These are phyloP conservation scores for Cynanchum wilfordii DNA, from an alignment of 257 asterid species.

Conservation along the genomic window DNA sequence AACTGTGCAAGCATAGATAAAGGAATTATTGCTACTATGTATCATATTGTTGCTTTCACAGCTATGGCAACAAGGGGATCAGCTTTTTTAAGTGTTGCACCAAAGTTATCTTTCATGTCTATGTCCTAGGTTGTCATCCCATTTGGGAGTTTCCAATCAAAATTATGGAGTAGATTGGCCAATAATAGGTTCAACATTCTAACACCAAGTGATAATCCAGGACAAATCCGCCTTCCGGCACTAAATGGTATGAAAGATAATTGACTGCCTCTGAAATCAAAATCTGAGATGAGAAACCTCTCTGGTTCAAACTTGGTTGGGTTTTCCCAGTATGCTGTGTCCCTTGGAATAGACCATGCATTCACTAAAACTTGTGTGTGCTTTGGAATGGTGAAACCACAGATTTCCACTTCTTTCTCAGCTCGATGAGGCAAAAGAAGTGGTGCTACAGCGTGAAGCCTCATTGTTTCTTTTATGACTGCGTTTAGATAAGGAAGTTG, in stretches of 20 bases:
- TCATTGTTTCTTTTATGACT: conserved; percentile 32
- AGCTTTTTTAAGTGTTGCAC: neutral
- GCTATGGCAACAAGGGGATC: conserved; percentile 3
- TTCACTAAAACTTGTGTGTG: conserved; percentile 26
- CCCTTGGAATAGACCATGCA: conserved; percentile 27
- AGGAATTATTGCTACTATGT: neutral
- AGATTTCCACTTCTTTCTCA: conserved; percentile 21
- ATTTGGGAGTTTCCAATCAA: conserved; percentile 8
- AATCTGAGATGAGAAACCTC: conserved; percentile 23
- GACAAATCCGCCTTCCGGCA: conserved; percentile 1
- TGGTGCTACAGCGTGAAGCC: conserved; percentile 30
- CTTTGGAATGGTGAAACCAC: conserved; percentile 25
- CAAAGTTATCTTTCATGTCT: conserved; percentile 6
- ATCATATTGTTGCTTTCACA: neutral
- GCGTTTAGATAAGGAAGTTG: conserved; percentile 26
- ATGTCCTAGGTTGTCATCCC: neutral
- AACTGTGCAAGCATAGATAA: neutral
- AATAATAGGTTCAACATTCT: conserved; percentile 3
- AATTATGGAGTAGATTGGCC: neutral
- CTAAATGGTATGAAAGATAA: conserved; percentile 1
- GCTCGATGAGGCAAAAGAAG: conserved; percentile 30
- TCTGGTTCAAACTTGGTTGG: conserved; percentile 27
- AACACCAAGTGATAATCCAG: neutral
- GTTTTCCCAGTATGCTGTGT: conserved; percentile 22
- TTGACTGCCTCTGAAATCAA: conserved; percentile 16